Base-by-base conservation (phyloP, 2,329 filamentous ascomycete species). In the Xylaria sp. region DNA sequence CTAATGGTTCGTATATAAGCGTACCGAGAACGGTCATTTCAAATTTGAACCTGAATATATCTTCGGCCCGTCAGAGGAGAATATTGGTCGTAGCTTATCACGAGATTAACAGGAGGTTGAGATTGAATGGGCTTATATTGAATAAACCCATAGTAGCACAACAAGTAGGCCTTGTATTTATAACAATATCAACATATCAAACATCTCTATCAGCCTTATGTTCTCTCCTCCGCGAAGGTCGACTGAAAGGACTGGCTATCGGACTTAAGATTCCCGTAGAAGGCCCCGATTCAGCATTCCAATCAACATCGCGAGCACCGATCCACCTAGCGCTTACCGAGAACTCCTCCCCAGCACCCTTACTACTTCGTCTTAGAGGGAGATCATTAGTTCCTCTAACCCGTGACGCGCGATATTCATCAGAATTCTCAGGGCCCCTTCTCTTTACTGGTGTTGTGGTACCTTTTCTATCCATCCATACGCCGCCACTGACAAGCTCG, bases 401-500 rank as follows among this genome's bases (percentile, higher is more conserved):
- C 10, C 47, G 54, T 9, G 62, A 31, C 42, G 39, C 1, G n/a
- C 5, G 6, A 36, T 54, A 39, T 44, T 36, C 22, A 13, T 56
- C 33, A 42, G 22, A 54, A 4, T 15, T 15, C 9, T 2, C 5
- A 4, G 22, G 47, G 10, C 15, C n/a, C 5, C 17, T 15, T 22
- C 0, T 42, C 42, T 58, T 61, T 31, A 25, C 33, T 6, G 63
- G 36, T 9, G 61, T 54, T 9, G 20, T 50, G 27, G 17, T 57
- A 27, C 47, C 47, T 22, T 39, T 29, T 15, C 39, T 51, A 2
- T 65, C 71, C 56, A 70, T 71, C 72, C 73, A 73, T 3, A 66
- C 42, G 0, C 71, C 73, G 9, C 69, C 73, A 33, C 69, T 71
- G 9, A 75, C 54, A 0, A 88, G 76, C 70, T 81, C 79, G 20